Evolutionary conservation across 1,284 basidiomycete genomes (phyloP), one percentile per base, ranked within the genome.

Genomic region (Leccinum huronense): DNA sequence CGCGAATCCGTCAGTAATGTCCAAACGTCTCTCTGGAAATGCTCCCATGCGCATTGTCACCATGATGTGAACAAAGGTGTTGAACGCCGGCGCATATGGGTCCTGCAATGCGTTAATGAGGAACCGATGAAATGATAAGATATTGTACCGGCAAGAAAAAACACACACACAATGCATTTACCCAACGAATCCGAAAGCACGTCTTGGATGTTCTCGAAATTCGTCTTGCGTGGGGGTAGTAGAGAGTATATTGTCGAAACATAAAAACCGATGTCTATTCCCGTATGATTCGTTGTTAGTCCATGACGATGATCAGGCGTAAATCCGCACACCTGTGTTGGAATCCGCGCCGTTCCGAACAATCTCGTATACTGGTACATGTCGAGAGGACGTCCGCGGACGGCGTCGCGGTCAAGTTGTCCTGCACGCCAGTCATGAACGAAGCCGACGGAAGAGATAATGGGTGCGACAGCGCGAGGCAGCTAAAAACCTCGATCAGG

Each of bases 11-110:
- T 40, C 16, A 40, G 75, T 99, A 99, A 78, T 98, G 97, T 1
- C 92, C 90, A 75, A 98, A 99, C 0, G 94, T 91, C 71, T 98
- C 95, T 64, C 91, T 87, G 0, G 90, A 88, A 4, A 98, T 95
- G 69, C 92, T 95, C 9, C 97, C 97, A 99, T 98, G 76, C 97
- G 98, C 19, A 97, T 84, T 1, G 97, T 99, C 1, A 97, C 96
- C 95, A 99, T 98, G 77, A 99, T 98, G 56, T 97, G 89, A 56
- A 99, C 96, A 11, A 99, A 85, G 0, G 96, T 99, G 75, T 99
- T 98, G 83, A 99, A 98, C 4, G 94, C 89, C 0, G 94, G 92
- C 70, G 94, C 86, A 10, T 79, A 75, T 0, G 90, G 83, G 73
- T 97, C 94, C 90, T 94, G 58, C 23, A 23, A 56, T 34, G 55